Base-by-base conservation (phyloP, 306 rosid genomes). In the Ochetophila trinervis region DNA sequence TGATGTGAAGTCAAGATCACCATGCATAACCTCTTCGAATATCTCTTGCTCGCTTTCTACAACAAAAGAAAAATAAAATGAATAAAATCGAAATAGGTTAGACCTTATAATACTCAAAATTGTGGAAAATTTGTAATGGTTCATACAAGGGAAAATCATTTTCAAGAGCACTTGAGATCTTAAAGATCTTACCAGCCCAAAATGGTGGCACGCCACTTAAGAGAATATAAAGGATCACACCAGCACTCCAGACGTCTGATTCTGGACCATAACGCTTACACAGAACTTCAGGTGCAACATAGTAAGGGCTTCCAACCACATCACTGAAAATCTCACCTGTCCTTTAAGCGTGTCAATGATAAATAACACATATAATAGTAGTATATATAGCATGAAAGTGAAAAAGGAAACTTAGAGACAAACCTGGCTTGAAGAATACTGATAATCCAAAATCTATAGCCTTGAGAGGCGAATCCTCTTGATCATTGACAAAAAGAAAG, bases 211-310 rank as follows among this genome's bases (percentile, higher is more conserved):
- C 92, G 57, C 98, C 98, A 62, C 90, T n/a, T 79, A 92, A 69
- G 74, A 92, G 95, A 73, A 92, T 92, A 87, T 80, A 92, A 73
- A 89, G 22, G 56, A 92, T 92, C 35, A 92, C 88, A 30, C 98
- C 96, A 32, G 89, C 96, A 65, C 98, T 92, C 98, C 98, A 92
- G 60, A 92, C 90, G 81, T 92, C 96, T 42, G 96, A 79, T 82
- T 84, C 91, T 10, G 82, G 96, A 49, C 98, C 95, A 74, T 87
- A 89, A 51, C 30, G 80, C 78, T 79, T 84, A 51, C 74, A 52
- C 60, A 92, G 74, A 68, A 92, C 82, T 79, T 92, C 98, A 15
- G 98, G 98, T 2, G 98, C 98, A 65, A 92, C 95, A 64, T 87
- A 92, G 66, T 82, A 92, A 13, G 96, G 96, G 78, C 98, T 92